phyloP scores from a whole-genome alignment of 441 rosid species.

The Manihot esculenta region DNA sequence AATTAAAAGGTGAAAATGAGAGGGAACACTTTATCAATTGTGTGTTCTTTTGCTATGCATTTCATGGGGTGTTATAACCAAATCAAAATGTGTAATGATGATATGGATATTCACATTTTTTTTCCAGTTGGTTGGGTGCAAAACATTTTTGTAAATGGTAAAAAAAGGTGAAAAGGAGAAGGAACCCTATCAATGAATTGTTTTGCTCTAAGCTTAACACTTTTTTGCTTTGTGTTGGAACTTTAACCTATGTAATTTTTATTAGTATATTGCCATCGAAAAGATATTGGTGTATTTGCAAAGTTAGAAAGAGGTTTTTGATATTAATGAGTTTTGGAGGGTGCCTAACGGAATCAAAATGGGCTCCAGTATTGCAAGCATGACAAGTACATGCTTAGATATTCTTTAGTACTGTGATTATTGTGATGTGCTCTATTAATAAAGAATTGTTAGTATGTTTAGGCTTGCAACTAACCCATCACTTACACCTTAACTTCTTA shows the following conservation, averaged over 20 bases:
- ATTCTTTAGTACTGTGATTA: neutral
- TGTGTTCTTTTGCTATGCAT: neutral
- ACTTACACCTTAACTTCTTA: neutral
- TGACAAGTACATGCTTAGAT: neutral
- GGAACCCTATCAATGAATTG: no score
- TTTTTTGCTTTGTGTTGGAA: no score
- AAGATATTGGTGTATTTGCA: neutral
- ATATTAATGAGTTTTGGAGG: neutral
- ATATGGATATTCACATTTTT: neutral
- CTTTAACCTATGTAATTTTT: no score
- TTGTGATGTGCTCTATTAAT: neutral
- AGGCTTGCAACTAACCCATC: neutral
- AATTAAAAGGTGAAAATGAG: neutral
- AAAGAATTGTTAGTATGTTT: neutral
- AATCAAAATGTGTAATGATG: neutral
- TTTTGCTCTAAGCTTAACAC: no score
- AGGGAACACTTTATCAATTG: neutral
- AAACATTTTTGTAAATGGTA: no score
- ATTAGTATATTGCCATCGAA: neutral
- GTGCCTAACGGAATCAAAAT: neutral
- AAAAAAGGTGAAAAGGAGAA: no score
- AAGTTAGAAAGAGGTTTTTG: neutral
- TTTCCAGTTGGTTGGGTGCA: neutral
- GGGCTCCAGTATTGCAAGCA: neutral
- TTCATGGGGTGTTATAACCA: neutral